Conservation (phyloP, 306 rosid species). For the Nissolia schottii region DNA sequence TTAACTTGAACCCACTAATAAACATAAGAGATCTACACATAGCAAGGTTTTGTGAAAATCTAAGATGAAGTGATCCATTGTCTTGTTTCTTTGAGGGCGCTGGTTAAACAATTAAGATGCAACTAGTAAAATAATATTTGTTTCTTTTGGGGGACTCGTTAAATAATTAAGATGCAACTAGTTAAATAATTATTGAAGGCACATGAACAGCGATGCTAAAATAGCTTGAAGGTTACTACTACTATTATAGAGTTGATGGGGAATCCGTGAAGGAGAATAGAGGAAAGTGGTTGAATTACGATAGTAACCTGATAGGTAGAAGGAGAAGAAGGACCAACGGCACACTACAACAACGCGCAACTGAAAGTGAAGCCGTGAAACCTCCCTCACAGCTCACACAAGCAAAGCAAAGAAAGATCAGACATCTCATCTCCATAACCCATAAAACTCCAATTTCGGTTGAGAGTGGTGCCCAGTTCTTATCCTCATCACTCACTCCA, state of each 20-base stretch:
- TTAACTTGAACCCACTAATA: too few relatives aligned
- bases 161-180: too few relatives aligned
- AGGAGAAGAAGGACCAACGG: background rate
- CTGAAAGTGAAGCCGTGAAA: background rate
- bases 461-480: conserved; percentile 42
- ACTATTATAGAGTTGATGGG: background rate
- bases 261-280: background rate
- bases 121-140: too few relatives aligned
- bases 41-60: too few relatives aligned
- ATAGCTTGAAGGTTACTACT: too few relatives aligned
- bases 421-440: background rate
- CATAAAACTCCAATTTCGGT: background rate
- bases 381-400: background rate
- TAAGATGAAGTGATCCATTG: too few relatives aligned
- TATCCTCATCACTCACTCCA: conserved; percentile 19
- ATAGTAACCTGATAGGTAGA: background rate
- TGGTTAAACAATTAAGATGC: too few relatives aligned
- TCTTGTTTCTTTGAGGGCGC: too few relatives aligned
- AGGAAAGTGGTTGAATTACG: background rate
- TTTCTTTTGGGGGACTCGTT: too few relatives aligned
- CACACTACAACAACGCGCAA: background rate
- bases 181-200: too few relatives aligned
- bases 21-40: too few relatives aligned
- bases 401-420: background rate
- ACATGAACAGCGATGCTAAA: too few relatives aligned